These are phyloP conservation scores for Cokeromyces recurvatus DNA, from an alignment of 371 early-diverging fungal genomes.

Conservation along the genomic window DNA sequence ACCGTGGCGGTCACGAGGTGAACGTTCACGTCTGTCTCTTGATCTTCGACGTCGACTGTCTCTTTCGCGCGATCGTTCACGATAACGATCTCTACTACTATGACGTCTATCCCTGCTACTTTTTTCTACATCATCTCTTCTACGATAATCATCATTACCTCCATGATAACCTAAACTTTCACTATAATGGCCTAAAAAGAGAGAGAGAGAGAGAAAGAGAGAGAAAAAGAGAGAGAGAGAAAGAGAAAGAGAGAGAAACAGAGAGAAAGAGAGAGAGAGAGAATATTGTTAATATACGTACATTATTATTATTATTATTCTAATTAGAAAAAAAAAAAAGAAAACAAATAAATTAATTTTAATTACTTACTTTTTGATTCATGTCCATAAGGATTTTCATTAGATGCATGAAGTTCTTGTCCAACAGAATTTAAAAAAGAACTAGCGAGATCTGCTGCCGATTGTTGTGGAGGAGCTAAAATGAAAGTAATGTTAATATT, in stretches of 20 bases:
- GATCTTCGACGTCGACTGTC: constrained; percentile 33
- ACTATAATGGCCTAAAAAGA: constrained; percentile 8
- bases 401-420: constrained; percentile 27
- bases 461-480: constrained; percentile 15
- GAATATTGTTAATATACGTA: no score
- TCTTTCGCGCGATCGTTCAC: constrained; percentile 38
- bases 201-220: neutral
- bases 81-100: constrained; percentile 45
- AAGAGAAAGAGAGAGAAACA: no score
- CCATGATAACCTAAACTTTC: constrained; percentile 13
- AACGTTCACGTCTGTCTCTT: constrained; percentile 35
- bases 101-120: constrained; percentile 28
- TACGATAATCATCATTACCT: constrained; percentile 17
- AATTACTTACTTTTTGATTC: constrained; percentile 19
- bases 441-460: constrained; percentile 40
- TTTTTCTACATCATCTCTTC: constrained; percentile 16
- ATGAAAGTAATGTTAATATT: neutral
- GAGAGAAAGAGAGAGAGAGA: no score
- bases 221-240: no score
- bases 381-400: constrained; percentile 17
- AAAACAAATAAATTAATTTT: no score
- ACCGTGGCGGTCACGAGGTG: constrained; percentile 25
- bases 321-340: no score
- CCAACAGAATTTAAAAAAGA: constrained; percentile 46
- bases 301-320: no score